These are phyloP conservation scores for Boechera retrofracta DNA, from an alignment of 345 rosid genomes.

Conservation along the genomic window DNA sequence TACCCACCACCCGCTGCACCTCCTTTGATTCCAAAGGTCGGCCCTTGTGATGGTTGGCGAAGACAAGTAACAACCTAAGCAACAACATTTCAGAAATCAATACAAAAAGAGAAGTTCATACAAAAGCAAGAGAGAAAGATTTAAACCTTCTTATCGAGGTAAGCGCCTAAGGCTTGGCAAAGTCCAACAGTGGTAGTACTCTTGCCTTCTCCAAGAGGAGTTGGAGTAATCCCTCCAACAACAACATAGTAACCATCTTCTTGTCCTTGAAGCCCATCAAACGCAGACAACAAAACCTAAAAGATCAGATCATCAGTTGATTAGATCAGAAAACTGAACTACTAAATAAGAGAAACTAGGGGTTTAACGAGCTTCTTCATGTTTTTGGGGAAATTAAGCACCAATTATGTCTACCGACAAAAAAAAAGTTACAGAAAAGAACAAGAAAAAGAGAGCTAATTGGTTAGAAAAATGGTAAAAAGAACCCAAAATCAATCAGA, in stretches of 20 bases:
- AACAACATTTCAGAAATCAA: neutral
- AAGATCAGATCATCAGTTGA: neutral
- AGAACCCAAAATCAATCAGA: neutral
- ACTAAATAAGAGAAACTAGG: neutral
- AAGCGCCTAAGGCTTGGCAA: conserved; percentile 96
- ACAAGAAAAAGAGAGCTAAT: neutral
- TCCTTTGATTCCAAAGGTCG: conserved; percentile 98
- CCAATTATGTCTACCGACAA: neutral
- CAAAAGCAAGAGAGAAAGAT: neutral
- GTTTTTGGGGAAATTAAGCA: too few relatives aligned
- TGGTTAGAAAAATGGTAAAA: neutral
- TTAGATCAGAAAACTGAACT: conserved; percentile 9
- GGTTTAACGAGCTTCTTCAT: neutral
- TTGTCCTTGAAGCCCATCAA: conserved; percentile 76
- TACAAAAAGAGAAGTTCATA: neutral
- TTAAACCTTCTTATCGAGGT: conserved; percentile 86
- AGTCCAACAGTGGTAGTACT: conserved; percentile 95
- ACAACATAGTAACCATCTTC: conserved; percentile 89
- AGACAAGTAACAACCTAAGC: conserved; percentile 90
- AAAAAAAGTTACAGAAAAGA: neutral
- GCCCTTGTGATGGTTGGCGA: conserved; percentile 99
- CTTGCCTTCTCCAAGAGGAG: conserved; percentile 99
- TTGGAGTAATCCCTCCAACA: conserved; percentile 99
- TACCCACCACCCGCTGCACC: conserved; percentile 99
- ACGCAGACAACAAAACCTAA: conserved; percentile 77